phyloP scores from a whole-genome alignment of 2,329 filamentous ascomycete genomes.

The Trichoderma sp. region DNA sequence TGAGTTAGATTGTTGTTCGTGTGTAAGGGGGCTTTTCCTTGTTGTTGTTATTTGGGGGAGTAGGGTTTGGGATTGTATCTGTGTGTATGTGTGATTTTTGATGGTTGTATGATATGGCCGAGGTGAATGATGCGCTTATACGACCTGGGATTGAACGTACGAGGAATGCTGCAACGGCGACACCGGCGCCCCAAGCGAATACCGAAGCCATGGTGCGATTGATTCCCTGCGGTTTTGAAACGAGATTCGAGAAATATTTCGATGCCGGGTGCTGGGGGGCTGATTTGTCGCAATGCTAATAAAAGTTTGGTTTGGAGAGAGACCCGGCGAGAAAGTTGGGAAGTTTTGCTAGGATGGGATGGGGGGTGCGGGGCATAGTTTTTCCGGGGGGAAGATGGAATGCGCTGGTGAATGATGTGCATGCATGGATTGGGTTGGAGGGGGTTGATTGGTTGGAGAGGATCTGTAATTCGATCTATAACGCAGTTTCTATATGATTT shows the following conservation, averaged over 20 bases:
- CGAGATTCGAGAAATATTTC: neutral
- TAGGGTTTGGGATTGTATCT: neutral
- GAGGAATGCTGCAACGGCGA: slow-evolving; percentile 51
- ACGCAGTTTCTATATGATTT: neutral
- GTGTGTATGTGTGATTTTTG: neutral
- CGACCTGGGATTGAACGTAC: slow-evolving; percentile 33
- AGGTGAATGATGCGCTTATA: neutral
- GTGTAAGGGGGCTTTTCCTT: neutral
- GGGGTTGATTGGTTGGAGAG: neutral
- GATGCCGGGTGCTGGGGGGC: neutral
- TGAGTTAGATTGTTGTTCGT: neutral
- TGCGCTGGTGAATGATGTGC: slow-evolving; percentile 14
- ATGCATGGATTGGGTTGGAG: slow-evolving; percentile 17
- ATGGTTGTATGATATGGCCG: neutral
- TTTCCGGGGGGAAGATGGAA: neutral
- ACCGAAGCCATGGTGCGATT: slow-evolving; percentile 40
- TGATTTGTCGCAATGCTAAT: slow-evolving; percentile 3
- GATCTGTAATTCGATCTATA: neutral
- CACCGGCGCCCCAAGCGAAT: slow-evolving; percentile 46
- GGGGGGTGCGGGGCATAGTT: neutral
- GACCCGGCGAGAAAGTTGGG: neutral
- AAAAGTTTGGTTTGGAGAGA: neutral
- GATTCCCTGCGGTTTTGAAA: neutral
- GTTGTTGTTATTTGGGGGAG: neutral
- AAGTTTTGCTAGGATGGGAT: slow-evolving; percentile 10